phyloP scores from a whole-genome alignment of 257 asterid genomes.

The Solanum chaucha region DNA sequence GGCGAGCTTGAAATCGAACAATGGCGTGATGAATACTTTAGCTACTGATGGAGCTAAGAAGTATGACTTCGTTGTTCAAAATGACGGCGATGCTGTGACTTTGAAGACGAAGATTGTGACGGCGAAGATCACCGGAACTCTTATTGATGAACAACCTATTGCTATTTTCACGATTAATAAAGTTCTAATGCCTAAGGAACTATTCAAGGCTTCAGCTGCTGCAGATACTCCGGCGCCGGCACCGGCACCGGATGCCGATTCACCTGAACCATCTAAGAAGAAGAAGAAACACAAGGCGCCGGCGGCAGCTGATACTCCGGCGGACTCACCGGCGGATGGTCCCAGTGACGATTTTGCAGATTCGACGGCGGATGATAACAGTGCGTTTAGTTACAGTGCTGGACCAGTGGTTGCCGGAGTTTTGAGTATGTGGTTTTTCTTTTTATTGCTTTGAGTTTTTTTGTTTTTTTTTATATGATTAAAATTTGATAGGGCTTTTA shows the following conservation, averaged over 20 bases:
- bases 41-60: neutral
- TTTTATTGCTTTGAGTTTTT: neutral
- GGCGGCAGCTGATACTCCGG: slow-evolving; percentile 28
- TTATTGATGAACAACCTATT: slow-evolving; percentile 38
- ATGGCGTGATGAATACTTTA: slow-evolving; percentile 36
- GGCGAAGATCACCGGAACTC: slow-evolving; percentile 9
- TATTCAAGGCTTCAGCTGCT: slow-evolving; percentile 22
- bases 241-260: slow-evolving; percentile 34
- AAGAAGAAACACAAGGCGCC: slow-evolving; percentile 35
- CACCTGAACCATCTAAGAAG: slow-evolving; percentile 23
- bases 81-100: slow-evolving; percentile 22
- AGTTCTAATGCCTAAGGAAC: slow-evolving; percentile 39
- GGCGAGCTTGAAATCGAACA: slow-evolving; percentile 32
- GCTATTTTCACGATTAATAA: slow-evolving; percentile 30
- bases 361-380: slow-evolving; percentile 21
- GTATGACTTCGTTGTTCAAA: neutral
- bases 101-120: slow-evolving; percentile 34
- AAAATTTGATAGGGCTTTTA: neutral
- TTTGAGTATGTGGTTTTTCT: neutral
- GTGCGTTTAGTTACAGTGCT: neutral
- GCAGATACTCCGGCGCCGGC: slow-evolving; percentile 44
- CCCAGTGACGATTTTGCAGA: slow-evolving; percentile 35
- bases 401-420: neutral
- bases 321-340: slow-evolving; percentile 39
- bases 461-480: neutral